These are phyloP conservation scores for Coemansia sp. DNA, from an alignment of 192 early-diverging fungal species.

Conservation along the genomic window DNA sequence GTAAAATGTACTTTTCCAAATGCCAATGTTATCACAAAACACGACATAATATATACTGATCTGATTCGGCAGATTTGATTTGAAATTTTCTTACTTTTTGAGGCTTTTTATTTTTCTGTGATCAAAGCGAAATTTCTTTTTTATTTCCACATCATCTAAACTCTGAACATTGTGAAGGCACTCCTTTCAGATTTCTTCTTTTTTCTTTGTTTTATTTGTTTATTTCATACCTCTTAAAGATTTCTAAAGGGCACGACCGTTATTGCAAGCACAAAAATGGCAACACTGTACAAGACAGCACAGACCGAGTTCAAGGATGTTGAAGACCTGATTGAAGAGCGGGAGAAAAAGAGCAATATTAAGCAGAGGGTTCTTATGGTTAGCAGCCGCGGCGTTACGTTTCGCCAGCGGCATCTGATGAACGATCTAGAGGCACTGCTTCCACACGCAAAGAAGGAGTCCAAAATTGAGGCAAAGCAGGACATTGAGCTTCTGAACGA, in stretches of 20 bases:
- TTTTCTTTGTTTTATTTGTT: neutral
- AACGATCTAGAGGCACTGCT: slow-evolving; percentile 83
- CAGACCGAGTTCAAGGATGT: slow-evolving; percentile 47
- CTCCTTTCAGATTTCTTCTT: slow-evolving; percentile 4
- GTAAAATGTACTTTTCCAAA: too few relatives aligned
- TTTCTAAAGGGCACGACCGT: too few relatives aligned
- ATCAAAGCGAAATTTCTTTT: neutral
- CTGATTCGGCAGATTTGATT: too few relatives aligned
- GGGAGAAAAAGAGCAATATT: slow-evolving; percentile 65
- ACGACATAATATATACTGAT: too few relatives aligned
- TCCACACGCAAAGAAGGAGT: slow-evolving; percentile 96
- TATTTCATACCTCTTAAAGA: neutral
- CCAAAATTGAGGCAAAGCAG: slow-evolving; percentile 91
- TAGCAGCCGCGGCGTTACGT: slow-evolving; percentile 82
- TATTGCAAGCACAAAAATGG: slow-evolving; percentile 13
- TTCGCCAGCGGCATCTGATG: slow-evolving; percentile 90
- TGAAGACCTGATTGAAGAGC: slow-evolving; percentile 48
- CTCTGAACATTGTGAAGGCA: too few relatives aligned
- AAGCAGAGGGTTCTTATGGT: slow-evolving; percentile 90
- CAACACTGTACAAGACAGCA: slow-evolving; percentile 49
- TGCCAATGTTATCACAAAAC: too few relatives aligned
- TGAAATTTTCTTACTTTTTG: too few relatives aligned
- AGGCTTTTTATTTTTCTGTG: neutral
- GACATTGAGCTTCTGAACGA: slow-evolving; percentile 90
- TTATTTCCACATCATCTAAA: neutral